Conservation (phyloP, 139 green algal species). For the Chlorella sp. region DNA sequence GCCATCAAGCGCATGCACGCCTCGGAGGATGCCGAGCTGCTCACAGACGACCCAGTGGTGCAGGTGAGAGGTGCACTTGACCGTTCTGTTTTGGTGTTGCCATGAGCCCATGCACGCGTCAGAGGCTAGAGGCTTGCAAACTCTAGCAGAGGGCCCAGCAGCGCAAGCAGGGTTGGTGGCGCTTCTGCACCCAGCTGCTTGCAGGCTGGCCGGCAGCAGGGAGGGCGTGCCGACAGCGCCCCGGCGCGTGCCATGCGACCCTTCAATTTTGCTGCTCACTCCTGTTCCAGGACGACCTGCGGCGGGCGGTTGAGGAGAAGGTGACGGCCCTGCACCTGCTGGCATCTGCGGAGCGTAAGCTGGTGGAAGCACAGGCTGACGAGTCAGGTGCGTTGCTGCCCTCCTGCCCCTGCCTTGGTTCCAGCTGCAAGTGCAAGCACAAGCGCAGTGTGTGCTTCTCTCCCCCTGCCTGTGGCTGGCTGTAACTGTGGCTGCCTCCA, state of each 20-base stretch:
- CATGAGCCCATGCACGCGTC: too few species aligned
- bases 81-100: too few species aligned
- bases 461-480: too few species aligned
- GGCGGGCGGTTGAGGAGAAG: conserved; percentile 39
- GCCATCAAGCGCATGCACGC: conserved; percentile 26
- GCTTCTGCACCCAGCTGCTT: too few species aligned
- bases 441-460: too few species aligned
- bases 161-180: too few species aligned
- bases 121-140: too few species aligned
- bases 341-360: conserved; percentile 20
- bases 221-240: neutral
- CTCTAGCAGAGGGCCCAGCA: too few species aligned
- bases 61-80: conserved; percentile 14
- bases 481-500: too few species aligned
- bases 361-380: conserved; percentile 17
- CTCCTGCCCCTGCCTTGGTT: neutral
- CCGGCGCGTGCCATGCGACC: neutral
- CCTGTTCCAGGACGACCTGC: conserved; percentile 23
- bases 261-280: neutral
- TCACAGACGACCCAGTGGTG: neutral
- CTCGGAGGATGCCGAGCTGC: conserved; percentile 14
- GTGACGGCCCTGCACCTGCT: conserved; percentile 35
- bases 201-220: neutral
- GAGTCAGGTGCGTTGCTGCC: neutral
- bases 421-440: too few species aligned